Evolutionary conservation across 192 early-diverging fungal species (phyloP).

Genomic region (Thamnidium elegans): DNA sequence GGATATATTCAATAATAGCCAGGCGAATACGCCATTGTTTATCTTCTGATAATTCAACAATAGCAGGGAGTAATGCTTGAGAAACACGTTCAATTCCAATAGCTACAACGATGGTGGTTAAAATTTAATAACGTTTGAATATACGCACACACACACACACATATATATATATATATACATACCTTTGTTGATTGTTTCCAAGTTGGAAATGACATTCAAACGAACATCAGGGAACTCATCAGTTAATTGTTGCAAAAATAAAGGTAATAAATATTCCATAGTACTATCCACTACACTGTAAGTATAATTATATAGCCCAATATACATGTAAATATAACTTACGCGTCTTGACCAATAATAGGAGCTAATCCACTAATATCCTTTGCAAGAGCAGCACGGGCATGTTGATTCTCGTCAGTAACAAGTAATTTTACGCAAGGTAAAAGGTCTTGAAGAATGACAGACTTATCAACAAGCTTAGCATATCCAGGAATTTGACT

Average conservation of each 20-base stretch:
- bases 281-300: constrained; percentile 53
- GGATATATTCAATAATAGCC: constrained; percentile 99
- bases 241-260: constrained; percentile 95
- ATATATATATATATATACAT: constrained; percentile 20
- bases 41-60: constrained; percentile 98
- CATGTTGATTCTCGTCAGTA: constrained; percentile 94
- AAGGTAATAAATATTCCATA: constrained; percentile 90
- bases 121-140: background rate
- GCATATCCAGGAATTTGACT: constrained; percentile 82
- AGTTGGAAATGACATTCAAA: constrained; percentile 97
- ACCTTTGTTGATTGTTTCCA: constrained; percentile 93
- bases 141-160: too few species aligned
- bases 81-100: constrained; percentile 98
- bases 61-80: constrained; percentile 94
- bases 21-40: constrained; percentile 99
- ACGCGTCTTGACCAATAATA: constrained; percentile 90
- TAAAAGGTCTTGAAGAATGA: constrained; percentile 76
- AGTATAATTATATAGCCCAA: background rate
- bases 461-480: constrained; percentile 73
- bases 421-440: constrained; percentile 93
- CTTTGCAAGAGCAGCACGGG: constrained; percentile 91
- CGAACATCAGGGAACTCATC: constrained; percentile 97
- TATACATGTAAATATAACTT: constrained; percentile 26
- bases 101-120: constrained; percentile 34
- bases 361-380: constrained; percentile 96